Conservation (phyloP, 164 flowering plant genomes). For the Chloranthus sessilifolius region DNA sequence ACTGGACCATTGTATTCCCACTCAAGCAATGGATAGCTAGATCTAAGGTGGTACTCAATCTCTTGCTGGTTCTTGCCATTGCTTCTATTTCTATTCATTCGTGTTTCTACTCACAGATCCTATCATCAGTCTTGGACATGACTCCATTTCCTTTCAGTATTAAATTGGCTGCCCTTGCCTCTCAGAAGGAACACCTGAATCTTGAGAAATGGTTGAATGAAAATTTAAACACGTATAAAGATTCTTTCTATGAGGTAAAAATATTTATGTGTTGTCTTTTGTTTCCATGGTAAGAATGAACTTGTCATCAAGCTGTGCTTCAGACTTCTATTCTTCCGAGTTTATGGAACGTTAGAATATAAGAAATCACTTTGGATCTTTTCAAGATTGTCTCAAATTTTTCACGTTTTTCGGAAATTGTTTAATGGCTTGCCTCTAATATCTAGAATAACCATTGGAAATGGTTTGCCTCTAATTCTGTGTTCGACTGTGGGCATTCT, state of each 20-base stretch:
- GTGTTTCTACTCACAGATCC: slow-evolving; percentile 40
- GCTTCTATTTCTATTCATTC: background rate
- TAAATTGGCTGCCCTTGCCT: slow-evolving; percentile 70
- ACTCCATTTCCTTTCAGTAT: slow-evolving; percentile 56
- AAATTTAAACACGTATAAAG: slow-evolving; percentile 44
- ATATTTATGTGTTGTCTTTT: background rate
- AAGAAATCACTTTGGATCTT: slow-evolving; percentile 6
- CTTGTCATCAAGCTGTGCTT: background rate
- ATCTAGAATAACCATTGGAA: too few relatives aligned
- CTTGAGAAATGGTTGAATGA: slow-evolving; percentile 75
- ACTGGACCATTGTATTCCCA: too few relatives aligned
- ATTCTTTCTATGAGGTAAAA: slow-evolving; percentile 72
- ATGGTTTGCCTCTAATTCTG: too few relatives aligned
- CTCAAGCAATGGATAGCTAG: too few relatives aligned
- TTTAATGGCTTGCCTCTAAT: too few relatives aligned
- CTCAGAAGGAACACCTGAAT: slow-evolving; percentile 52
- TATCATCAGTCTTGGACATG: slow-evolving; percentile 56
- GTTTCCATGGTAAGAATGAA: background rate
- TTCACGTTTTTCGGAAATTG: too few relatives aligned
- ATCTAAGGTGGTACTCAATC: too few relatives aligned
- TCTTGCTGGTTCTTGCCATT: too few relatives aligned
- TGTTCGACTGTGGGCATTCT: too few relatives aligned
- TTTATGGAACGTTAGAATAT: background rate
- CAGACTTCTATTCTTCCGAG: background rate
- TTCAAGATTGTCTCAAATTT: slow-evolving; percentile 83